Conservation (phyloP, 2,329 filamentous ascomycete genomes). For the Aspergillus sp. region DNA sequence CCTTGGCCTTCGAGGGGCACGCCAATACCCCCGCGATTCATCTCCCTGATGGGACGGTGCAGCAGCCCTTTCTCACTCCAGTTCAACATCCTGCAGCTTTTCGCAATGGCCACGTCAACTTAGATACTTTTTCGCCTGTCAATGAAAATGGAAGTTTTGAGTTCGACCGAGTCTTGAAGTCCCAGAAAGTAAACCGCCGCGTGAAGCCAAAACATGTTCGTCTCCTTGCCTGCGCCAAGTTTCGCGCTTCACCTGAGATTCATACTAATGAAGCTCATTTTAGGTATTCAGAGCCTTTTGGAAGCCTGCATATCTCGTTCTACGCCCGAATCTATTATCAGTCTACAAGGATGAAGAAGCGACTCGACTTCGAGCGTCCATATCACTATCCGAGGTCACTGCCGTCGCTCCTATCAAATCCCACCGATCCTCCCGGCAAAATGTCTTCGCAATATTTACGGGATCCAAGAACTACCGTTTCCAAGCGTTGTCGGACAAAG, state of each 20-base stretch:
- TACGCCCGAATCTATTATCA: conserved; percentile 86
- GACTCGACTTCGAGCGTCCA: conserved; percentile 84
- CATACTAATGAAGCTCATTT: conserved; percentile 18
- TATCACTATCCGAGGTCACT: conserved; percentile 86
- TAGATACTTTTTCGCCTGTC: conserved; percentile 79
- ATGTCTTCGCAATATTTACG: conserved; percentile 92
- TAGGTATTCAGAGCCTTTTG: conserved; percentile 69
- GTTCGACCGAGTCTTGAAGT: conserved; percentile 91
- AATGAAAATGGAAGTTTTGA: conserved; percentile 96
- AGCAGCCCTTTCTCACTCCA: conserved; percentile 29
- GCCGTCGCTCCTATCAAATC: conserved; percentile 88
- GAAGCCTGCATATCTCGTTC: conserved; percentile 86
- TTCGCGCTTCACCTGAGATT: conserved; percentile 13
- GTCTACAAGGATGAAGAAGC: conserved; percentile 93
- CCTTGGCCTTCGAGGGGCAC: conserved; percentile 30
- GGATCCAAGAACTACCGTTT: conserved; percentile 91
- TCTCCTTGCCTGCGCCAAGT: conserved; percentile 13
- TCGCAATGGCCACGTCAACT: conserved; percentile 54
- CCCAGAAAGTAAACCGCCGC: conserved; percentile 82
- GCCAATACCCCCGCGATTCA: conserved; percentile 32
- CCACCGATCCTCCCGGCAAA: conserved; percentile 80
- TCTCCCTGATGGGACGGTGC: conserved; percentile 31
- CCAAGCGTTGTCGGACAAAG: conserved; percentile 72
- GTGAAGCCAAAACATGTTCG: conserved; percentile 90
- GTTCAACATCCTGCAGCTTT: conserved; percentile 24